A percentile compares a stretch with the other conserved stretches of the same genome.
These are phyloP conservation scores for Umbelopsis sp. DNA, from an alignment of 192 early-diverging fungal genomes.

Conservation along the genomic window DNA sequence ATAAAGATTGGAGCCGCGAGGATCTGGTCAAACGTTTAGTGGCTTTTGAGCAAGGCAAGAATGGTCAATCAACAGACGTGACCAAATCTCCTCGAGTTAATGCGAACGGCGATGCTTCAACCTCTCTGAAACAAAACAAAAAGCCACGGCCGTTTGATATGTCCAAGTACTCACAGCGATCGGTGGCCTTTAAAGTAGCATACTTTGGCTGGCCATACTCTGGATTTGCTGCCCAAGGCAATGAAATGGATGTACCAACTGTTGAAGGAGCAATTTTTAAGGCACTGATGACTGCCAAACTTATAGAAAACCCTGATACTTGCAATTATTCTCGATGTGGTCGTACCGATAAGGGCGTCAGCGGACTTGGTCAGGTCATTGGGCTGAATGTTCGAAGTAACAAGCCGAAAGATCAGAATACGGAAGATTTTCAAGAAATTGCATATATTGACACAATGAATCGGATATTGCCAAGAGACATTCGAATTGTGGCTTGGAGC, in stretches of 20 bases:
- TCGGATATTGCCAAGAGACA: slow-evolving; percentile 81
- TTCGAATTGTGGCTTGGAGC: slow-evolving; percentile 91
- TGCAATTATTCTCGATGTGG: slow-evolving; percentile 87
- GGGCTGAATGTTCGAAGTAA: slow-evolving; percentile 69
- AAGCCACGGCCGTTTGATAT: slow-evolving; percentile 73
- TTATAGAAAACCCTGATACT: slow-evolving; percentile 68
- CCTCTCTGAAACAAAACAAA: slow-evolving; percentile 15
- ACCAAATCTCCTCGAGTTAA: background rate
- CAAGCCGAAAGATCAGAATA: slow-evolving; percentile 16
- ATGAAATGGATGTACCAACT: slow-evolving; percentile 60
- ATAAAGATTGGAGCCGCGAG: slow-evolving; percentile 55
- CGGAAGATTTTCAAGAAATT: slow-evolving; percentile 56
- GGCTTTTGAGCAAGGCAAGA: slow-evolving; percentile 37
- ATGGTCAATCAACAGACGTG: background rate
- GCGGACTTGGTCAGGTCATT: slow-evolving; percentile 89
- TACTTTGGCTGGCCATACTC: slow-evolving; percentile 93
- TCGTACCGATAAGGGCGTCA: slow-evolving; percentile 87
- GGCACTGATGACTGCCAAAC: slow-evolving; percentile 73
- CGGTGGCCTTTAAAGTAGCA: slow-evolving; percentile 84
- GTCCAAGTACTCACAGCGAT: slow-evolving; percentile 70
- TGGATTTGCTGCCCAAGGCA: slow-evolving; percentile 78
- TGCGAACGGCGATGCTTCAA: background rate
- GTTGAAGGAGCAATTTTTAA: slow-evolving; percentile 88
- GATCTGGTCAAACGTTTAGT: slow-evolving; percentile 57
- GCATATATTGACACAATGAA: slow-evolving; percentile 87